Evolutionary conservation across 495 filamentous ascomycete species (phyloP).

Genomic region (Penicillium lagena): DNA sequence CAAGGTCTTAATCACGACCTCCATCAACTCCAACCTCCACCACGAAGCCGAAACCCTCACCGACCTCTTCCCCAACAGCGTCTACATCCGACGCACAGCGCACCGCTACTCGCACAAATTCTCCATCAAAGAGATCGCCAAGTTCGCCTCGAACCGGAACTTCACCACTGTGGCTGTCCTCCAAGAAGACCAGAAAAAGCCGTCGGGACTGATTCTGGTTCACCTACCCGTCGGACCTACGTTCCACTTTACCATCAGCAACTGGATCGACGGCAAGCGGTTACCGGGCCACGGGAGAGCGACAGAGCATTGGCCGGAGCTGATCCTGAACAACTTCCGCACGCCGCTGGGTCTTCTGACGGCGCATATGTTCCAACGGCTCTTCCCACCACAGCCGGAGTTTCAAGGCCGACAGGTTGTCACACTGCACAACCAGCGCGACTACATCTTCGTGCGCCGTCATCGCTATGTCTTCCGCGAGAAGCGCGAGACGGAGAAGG

Average conservation of each 20-base stretch:
- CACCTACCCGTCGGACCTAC: conserved; percentile 81
- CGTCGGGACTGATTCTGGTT: conserved; percentile 69
- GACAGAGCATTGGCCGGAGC: conserved; percentile 84
- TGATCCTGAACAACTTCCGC: conserved; percentile 92
- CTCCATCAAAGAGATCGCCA: conserved; percentile 80
- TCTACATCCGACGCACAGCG: conserved; percentile 76
- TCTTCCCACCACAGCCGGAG: conserved; percentile 82
- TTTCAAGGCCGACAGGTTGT: conserved; percentile 79
- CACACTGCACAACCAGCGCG: conserved; percentile 89
- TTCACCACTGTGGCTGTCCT: conserved; percentile 78
- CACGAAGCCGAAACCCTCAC: conserved; percentile 71
- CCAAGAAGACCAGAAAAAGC: conserved; percentile 77
- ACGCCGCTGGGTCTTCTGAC: conserved; percentile 89
- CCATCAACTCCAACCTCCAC: conserved; percentile 77
- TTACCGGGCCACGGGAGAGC: conserved; percentile 84
- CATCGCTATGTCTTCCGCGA: conserved; percentile 93
- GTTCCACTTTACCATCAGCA: conserved; percentile 78
- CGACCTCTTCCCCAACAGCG: conserved; percentile 75
- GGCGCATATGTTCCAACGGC: conserved; percentile 72
- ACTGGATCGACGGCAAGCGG: conserved; percentile 78
- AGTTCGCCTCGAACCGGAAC: conserved; percentile 71
- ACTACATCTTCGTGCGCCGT: conserved; percentile 89
- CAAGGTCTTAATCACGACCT: conserved; percentile 87
- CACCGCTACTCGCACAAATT: conserved; percentile 81
- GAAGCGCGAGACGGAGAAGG: conserved; percentile 77